Evolutionary conservation across 2,329 filamentous ascomycete genomes (phyloP).

Genomic region (Fusarium agapanthi): DNA sequence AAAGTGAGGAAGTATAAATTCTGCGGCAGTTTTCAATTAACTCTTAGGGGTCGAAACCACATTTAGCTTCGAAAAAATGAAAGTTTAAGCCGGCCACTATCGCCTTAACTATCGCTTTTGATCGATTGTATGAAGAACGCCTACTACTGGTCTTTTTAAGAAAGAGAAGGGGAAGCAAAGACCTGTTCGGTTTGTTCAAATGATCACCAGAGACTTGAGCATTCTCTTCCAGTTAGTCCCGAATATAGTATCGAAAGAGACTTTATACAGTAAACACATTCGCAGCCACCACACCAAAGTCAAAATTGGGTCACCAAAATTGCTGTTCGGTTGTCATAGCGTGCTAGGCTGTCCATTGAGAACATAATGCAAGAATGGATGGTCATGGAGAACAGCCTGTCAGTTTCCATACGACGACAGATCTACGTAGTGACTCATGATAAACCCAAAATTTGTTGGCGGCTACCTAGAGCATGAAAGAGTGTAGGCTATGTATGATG

Average conservation of each 20-base stretch:
- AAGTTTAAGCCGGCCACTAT: background rate
- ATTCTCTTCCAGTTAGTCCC: background rate
- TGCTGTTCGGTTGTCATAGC: too few species aligned
- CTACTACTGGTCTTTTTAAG: too few species aligned
- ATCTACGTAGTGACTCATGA: background rate
- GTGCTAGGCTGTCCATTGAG: background rate
- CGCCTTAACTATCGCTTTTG: background rate
- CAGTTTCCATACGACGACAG: too few species aligned
- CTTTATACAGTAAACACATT: background rate
- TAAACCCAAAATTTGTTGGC: too few species aligned
- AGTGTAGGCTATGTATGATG: background rate
- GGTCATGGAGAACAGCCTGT: background rate
- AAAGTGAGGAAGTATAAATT: background rate
- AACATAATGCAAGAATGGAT: background rate
- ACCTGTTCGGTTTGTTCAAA: background rate
- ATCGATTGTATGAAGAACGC: background rate
- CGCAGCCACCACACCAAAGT: background rate
- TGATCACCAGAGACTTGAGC: too few species aligned
- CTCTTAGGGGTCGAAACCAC: too few species aligned
- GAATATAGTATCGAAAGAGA: fast-evolving
- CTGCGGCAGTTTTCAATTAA: background rate
- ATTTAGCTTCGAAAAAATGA: background rate
- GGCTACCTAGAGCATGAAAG: background rate
- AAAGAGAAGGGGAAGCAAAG: too few species aligned
- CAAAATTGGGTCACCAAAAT: background rate